Evolutionary conservation across 177 flowering plant species (phyloP).

Genomic region (Tripterygium wilfordii): DNA sequence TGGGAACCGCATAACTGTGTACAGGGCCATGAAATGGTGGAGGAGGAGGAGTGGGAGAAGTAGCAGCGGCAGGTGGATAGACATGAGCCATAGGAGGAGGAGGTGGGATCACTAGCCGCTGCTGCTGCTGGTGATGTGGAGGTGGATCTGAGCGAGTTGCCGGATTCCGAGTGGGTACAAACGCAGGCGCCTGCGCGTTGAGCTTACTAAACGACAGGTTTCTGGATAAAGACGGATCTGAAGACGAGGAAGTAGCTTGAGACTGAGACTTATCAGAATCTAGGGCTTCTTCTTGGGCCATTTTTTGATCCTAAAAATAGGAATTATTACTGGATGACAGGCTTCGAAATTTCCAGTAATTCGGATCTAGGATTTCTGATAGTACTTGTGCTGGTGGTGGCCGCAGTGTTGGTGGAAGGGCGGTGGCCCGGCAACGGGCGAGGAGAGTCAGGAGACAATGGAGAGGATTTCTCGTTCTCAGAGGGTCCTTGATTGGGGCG

Average conservation of each 20-base stretch:
- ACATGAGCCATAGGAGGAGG: slow-evolving; percentile 11
- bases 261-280: slow-evolving; percentile 13
- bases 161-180: slow-evolving; percentile 44
- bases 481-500: neutral
- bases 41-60: slow-evolving; percentile 11
- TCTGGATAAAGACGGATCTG: slow-evolving; percentile 42
- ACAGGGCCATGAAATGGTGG: slow-evolving; percentile 18
- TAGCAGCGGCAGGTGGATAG: slow-evolving; percentile 13
- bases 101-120: slow-evolving; percentile 12
- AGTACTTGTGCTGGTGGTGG: slow-evolving; percentile 1
- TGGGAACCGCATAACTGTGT: slow-evolving; percentile 9
- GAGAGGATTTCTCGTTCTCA: slow-evolving; percentile 32
- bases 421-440: slow-evolving; percentile 5
- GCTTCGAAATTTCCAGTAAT: slow-evolving; percentile 8
- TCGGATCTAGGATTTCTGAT: neutral
- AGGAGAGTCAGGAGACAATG: slow-evolving; percentile 14
- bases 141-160: no score
- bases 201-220: slow-evolving; percentile 50
- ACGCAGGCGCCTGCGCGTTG: slow-evolving; percentile 86
- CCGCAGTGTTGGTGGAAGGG: neutral
- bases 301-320: neutral
- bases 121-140: slow-evolving; percentile 16
- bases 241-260: slow-evolving; percentile 4
- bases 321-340: neutral
- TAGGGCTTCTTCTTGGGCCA: slow-evolving; percentile 43